Evolutionary conservation across 2,329 filamentous ascomycete genomes (phyloP), one percentile per base, ranked within the genome.

Genomic region (Nemania abortiva): DNA sequence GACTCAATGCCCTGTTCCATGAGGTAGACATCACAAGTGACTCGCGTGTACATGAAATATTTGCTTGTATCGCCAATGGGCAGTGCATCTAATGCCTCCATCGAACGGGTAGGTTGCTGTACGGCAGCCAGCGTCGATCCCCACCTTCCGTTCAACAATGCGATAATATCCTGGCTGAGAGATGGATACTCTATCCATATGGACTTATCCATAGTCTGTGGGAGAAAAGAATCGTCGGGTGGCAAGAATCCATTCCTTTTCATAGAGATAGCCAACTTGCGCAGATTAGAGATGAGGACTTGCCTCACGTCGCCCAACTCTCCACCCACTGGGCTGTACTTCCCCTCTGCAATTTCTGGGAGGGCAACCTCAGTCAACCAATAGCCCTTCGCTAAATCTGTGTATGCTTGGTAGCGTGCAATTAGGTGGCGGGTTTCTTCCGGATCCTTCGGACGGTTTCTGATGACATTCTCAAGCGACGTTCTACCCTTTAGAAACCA

Each of bases 401-500:
- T 87, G 75, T 97, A 94, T 1, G 93, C 91, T 80, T 97, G 95
- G 66, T 92, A 90, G 72, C 87, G 84, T 70, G 88, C 79, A 71
- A 87, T 82, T 71, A 88, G 84, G 71, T 84, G 86, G 74, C 86
- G 82, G 77, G 85, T 83, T 72, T 88, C 83, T 69, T 89, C 86
- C 4, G 86, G 83, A 50, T 81, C 84, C 42, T 83, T 81, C 34
- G 90, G 86, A 6, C 88, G 86, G 61, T 89, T 90, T 69, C 93
- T 87, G 55, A 97, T 90, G 47, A 91, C 85, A 13, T 82, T 80
- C 78, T 97, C 95, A 60, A 97, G 84, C 10, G 90, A 89, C 76
- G 90, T 88, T 70, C 94, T 90, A 22, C 94, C 95, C 73, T 89
- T 91, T 54, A 97, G 78, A 76, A 97, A 97, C 95, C 95, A 98